A percentile compares a stretch with the other conserved stretches of the same genome.
Conservation (phyloP, 805 yeast genomes). For the Kurtzmaniella cleridarum region DNA sequence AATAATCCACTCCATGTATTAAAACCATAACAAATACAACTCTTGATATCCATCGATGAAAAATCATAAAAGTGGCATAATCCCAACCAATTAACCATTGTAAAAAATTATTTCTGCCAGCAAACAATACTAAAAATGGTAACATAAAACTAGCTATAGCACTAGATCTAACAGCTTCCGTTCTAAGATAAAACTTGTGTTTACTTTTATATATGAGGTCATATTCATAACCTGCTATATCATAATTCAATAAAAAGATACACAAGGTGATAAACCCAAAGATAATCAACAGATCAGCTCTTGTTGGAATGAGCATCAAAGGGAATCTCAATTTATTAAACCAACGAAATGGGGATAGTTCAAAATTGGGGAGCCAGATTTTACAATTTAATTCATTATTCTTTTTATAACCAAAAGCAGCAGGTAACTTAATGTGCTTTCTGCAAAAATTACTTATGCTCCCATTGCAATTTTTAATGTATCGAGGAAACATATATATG, state of each 20-base stretch:
- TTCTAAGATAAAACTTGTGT: constrained; percentile 11
- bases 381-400: constrained; percentile 15
- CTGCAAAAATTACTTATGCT: constrained; percentile 27
- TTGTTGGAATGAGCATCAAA: constrained; percentile 41
- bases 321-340: constrained; percentile 39
- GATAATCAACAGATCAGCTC: constrained; percentile 45
- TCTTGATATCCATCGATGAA: constrained; percentile 59
- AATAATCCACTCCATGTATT: constrained; percentile 40
- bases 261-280: constrained; percentile 31
- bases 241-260: constrained; percentile 16
- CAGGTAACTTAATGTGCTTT: constrained; percentile 19
- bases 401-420: constrained; percentile 12
- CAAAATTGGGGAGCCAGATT: constrained; percentile 8
- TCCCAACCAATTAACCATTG: constrained; percentile 51
- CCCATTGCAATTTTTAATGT: constrained; percentile 15
- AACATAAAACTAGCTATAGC: constrained; percentile 43
- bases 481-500: constrained; percentile 19
- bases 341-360: constrained; percentile 20
- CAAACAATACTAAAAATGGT: constrained; percentile 54
- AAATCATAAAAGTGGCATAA: constrained; percentile 49
- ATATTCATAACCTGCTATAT: constrained; percentile 19
- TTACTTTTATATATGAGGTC: constrained; percentile 28
- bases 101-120: constrained; percentile 62
- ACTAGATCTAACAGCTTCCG: constrained; percentile 46
- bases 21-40: constrained; percentile 39